Evolutionary conservation across 768 basidiomycete genomes (phyloP).

Genomic region (Tylopilus felleus): DNA sequence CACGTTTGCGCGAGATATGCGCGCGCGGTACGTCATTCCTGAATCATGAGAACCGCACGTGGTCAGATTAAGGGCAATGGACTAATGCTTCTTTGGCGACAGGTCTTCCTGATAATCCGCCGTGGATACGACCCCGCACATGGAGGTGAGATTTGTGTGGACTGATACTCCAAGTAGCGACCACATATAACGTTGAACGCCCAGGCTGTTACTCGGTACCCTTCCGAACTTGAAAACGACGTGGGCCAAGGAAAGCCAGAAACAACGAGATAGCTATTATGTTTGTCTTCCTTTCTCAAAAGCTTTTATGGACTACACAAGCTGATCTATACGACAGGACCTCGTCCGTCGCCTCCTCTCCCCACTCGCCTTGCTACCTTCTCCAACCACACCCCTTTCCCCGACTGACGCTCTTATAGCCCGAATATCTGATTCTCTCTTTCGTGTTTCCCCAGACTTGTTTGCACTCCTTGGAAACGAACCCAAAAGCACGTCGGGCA

Average conservation of each 20-base stretch:
- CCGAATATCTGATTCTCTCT: conserved; percentile 52
- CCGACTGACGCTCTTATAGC: conserved; percentile 48
- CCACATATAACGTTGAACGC: conserved; percentile 3
- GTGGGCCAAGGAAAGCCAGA: conserved; percentile 56
- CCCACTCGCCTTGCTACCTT: conserved; percentile 46
- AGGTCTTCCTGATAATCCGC: conserved; percentile 74
- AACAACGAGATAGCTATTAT: conserved; percentile 71
- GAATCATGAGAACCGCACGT: not conserved
- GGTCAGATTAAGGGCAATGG: not conserved
- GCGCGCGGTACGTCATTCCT: conserved; percentile 47
- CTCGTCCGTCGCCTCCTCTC: conserved; percentile 61
- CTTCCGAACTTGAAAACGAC: conserved; percentile 53
- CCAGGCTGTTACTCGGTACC: conserved; percentile 60
- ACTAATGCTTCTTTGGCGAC: conserved; percentile 4
- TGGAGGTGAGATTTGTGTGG: conserved; percentile 59
- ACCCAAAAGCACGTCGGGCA: conserved; percentile 37
- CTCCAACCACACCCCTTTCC: conserved; percentile 38
- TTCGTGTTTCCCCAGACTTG: conserved; percentile 49
- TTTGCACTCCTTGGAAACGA: conserved; percentile 51
- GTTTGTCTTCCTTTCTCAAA: conserved; percentile 40
- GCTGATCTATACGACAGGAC: conserved; percentile 43
- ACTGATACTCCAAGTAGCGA: not conserved
- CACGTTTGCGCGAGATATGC: conserved; percentile 54
- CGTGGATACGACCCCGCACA: conserved; percentile 71
- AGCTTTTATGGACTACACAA: not conserved